Evolutionary conservation across 148 eudicot species (phyloP), one percentile per base, ranked within the genome.

Genomic region (Fallopia convolvulus): DNA sequence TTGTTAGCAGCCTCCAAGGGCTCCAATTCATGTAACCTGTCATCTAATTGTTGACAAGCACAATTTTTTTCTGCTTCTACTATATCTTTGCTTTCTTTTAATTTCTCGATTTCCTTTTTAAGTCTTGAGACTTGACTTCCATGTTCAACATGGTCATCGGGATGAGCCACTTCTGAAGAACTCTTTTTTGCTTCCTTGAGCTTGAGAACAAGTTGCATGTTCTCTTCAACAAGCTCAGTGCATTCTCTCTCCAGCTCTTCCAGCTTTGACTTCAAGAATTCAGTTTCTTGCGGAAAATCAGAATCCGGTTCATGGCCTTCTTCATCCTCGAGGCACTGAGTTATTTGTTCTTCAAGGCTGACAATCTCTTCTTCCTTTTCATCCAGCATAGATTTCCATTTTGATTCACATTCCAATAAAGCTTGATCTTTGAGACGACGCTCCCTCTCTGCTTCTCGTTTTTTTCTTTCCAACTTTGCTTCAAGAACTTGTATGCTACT

Each of bases 221-320:
- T 94, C 79, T 92, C 98, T 70, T 87, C 87, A 48, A 94, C 89
- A 68, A 92, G 90, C 79, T 94, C 97, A 76, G 68, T 77, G 79
- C 97, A 89, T 75, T 90, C 92, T 50, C 72, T 89, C 84, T 94
- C 97, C 30, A 92, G 83, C 80, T 89, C 97, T 66, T 81, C 80
- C 74, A 92, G 75, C 82, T 87, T 90, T 78, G 74, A 84, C 76
- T 80, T 87, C 79, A 94, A 80, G 47, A 72, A n/a, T 55, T 84
- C 84, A 47, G 84, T 76, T 81, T 90, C 92, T 76, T 79, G 73
- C n/a, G 66, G 79, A 49, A 85, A 83, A 78, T 84, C 76, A 52
- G 53, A 75, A 58, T 66, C 77, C 14, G 7, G 47, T 48, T 77
- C 88, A 65, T 80, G 73, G 10, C 42, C 72, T 72, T 30, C 55